These are phyloP conservation scores for Fraxinus angustifolia DNA, from an alignment of 305 asterid genomes.

Conservation along the genomic window DNA sequence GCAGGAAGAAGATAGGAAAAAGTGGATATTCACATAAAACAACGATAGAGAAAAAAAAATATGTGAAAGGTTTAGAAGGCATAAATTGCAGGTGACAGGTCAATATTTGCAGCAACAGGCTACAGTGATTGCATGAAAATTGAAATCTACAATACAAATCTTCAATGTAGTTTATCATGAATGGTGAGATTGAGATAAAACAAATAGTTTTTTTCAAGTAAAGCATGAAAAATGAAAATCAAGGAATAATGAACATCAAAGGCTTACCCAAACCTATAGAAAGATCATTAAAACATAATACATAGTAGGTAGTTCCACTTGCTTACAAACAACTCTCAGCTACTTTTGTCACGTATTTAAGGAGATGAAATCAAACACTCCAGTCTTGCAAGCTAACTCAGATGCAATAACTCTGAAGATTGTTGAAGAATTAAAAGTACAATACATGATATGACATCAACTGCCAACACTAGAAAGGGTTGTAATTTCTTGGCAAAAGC, in stretches of 20 bases:
- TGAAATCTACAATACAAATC: neutral
- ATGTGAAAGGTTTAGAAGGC: neutral
- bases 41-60: neutral
- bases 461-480: neutral
- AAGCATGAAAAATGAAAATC: neutral
- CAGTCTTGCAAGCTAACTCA: neutral
- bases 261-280: neutral
- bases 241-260: neutral
- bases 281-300: neutral
- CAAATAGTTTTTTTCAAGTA: neutral
- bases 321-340: neutral
- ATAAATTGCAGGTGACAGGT: neutral
- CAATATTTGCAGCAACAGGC: conserved; percentile 15
- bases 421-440: neutral
- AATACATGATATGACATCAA: neutral
- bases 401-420: neutral
- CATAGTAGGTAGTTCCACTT: neutral
- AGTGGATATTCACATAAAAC: neutral
- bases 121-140: neutral
- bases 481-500: neutral
- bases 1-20: neutral
- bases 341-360: neutral
- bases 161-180: neutral
- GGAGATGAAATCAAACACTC: neutral
- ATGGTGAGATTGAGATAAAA: neutral